phyloP scores from a whole-genome alignment of 805 yeast species.

The Nakazawaea ambrosiae region DNA sequence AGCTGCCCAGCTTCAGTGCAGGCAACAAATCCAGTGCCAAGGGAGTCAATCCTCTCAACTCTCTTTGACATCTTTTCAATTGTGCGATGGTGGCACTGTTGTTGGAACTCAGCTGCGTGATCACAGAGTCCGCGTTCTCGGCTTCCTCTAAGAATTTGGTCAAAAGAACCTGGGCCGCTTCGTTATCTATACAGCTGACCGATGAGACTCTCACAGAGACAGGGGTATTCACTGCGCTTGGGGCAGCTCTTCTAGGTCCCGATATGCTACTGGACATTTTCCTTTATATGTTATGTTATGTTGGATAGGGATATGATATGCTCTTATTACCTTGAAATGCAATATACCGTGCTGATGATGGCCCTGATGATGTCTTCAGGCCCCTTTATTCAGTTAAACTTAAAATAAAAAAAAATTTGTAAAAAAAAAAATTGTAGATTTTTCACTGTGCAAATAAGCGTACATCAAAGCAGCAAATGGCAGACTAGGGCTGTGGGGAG shows the following conservation, averaged over 20 bases:
- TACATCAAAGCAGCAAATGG: too few relatives aligned
- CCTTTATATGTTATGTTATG: constrained; percentile 12
- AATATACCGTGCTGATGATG: too few relatives aligned
- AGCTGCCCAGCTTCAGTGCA: constrained; percentile 5
- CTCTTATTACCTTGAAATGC: too few relatives aligned
- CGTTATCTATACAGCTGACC: constrained; percentile 13
- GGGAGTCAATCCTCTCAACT: constrained; percentile 29
- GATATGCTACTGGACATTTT: constrained; percentile 26
- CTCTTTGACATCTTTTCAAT: constrained; percentile 29
- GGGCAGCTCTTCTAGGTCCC: constrained; percentile 34
- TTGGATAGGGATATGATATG: constrained; percentile 16
- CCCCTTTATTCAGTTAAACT: too few relatives aligned
- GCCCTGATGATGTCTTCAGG: too few relatives aligned
- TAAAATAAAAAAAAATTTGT: too few relatives aligned
- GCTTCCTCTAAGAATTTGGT: constrained; percentile 19
- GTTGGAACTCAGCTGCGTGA: constrained; percentile 8
- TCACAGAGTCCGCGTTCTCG: constrained; percentile 13
- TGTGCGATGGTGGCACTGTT: constrained; percentile 23
- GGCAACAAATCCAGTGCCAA: constrained; percentile 19
- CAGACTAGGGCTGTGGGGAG: too few relatives aligned
- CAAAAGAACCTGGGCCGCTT: constrained; percentile 18
- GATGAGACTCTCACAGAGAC: constrained; percentile 28
- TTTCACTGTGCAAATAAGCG: too few relatives aligned
- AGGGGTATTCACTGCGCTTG: constrained; percentile 42
- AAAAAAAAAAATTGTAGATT: too few relatives aligned